These are phyloP conservation scores for Stagonosporopsis vannaccii DNA, from an alignment of 2,329 filamentous ascomycete genomes.

Conservation along the genomic window DNA sequence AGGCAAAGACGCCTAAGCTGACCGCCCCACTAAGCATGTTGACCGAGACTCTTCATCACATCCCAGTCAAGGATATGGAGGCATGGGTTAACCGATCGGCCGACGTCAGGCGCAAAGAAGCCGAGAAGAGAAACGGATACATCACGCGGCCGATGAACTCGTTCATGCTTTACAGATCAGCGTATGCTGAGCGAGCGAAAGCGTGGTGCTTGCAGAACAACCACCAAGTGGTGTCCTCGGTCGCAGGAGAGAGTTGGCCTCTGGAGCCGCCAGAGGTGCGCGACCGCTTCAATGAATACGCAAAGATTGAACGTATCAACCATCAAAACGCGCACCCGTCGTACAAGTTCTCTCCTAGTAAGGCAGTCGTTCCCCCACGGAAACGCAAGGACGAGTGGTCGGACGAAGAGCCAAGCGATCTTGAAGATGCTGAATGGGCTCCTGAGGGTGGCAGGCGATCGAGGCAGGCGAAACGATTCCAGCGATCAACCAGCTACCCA, in stretches of 20 bases:
- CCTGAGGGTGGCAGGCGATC: conserved; percentile 36
- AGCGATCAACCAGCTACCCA: conserved; percentile 37
- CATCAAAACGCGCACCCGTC: conserved; percentile 85
- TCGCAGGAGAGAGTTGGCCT: conserved; percentile 88
- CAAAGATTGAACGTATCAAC: conserved; percentile 81
- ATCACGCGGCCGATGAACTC: conserved; percentile 95
- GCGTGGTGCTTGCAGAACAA: conserved; percentile 83
- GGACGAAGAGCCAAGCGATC: conserved; percentile 52
- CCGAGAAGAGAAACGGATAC: conserved; percentile 75
- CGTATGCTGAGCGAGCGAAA: conserved; percentile 87
- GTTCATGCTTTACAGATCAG: conserved; percentile 96
- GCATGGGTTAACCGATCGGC: conserved; percentile 76
- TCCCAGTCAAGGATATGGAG: conserved; percentile 79
- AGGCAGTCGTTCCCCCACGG: conserved; percentile 57
- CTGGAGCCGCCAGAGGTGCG: conserved; percentile 77
- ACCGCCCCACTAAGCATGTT: conserved; percentile 74
- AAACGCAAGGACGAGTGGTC: conserved; percentile 58
- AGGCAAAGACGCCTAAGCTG: conserved; percentile 62
- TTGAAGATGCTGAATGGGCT: conserved; percentile 52
- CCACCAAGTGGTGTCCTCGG: conserved; percentile 87
- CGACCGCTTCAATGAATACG: conserved; percentile 78
- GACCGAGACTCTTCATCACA: conserved; percentile 66
- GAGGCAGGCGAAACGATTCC: conserved; percentile 34
- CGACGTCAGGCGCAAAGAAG: conserved; percentile 72
- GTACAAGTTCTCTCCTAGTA: conserved; percentile 94